Percentiles rank a stretch among this genome's conserved stretches.
These are phyloP conservation scores for Aspergillus novofumigatus DNA, from an alignment of 2,329 filamentous ascomycete species.

Conservation along the genomic window DNA sequence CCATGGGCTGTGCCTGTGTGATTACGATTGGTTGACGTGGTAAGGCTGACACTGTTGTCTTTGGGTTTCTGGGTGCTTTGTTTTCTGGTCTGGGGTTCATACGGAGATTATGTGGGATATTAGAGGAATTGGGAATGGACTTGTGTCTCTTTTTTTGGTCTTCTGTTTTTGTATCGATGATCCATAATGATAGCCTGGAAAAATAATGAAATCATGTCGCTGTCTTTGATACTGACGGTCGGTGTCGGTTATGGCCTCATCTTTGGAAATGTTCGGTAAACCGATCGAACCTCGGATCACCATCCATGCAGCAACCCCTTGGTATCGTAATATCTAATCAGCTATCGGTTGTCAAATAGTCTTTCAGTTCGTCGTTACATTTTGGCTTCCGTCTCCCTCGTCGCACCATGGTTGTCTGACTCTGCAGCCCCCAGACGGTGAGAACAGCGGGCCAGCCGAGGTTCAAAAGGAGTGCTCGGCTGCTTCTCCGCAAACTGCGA, in stretches of 20 bases:
- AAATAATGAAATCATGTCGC: neutral
- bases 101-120: neutral
- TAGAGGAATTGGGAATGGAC: neutral
- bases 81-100: conserved; percentile 2
- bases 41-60: neutral
- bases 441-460: conserved; percentile 18
- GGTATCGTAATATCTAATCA: neutral
- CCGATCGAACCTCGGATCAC: no score
- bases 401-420: neutral
- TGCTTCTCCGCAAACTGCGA: conserved; percentile 24
- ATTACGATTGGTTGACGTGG: neutral
- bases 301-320: neutral
- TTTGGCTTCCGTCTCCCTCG: neutral
- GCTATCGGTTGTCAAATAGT: neutral
- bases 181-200: conserved; percentile 4
- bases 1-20: neutral
- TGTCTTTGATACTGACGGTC: neutral
- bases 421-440: neutral
- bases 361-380: neutral
- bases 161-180: conserved; percentile 10
- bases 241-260: no score
- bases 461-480: conserved; percentile 24
- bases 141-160: neutral
- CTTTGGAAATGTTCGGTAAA: no score
- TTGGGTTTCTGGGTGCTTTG: neutral